These are phyloP conservation scores for Mrakiaceae sp. DNA, from an alignment of 1,284 basidiomycete genomes.

Conservation along the genomic window DNA sequence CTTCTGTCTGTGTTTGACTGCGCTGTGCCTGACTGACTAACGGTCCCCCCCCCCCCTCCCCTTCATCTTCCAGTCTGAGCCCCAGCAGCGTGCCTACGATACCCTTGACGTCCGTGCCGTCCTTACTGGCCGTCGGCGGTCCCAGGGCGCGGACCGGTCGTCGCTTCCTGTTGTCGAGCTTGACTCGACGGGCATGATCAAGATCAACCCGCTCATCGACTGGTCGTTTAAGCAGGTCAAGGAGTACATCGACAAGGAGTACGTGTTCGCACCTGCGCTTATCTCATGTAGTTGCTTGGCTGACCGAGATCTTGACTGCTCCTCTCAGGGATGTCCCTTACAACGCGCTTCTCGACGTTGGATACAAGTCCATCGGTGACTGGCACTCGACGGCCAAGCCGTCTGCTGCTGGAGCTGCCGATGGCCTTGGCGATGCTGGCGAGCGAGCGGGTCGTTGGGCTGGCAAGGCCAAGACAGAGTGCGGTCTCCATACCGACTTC, in stretches of 20 bases:
- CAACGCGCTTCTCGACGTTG: slow-evolving; percentile 78
- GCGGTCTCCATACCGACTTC: slow-evolving; percentile 58
- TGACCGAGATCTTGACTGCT: neutral
- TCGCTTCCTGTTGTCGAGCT: slow-evolving; percentile 77
- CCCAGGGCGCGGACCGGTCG: slow-evolving; percentile 81
- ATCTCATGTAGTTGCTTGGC: neutral
- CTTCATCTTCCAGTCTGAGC: slow-evolving; percentile 63
- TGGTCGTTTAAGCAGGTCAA: slow-evolving; percentile 85
- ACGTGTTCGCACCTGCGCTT: slow-evolving; percentile 19
- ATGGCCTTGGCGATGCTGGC: slow-evolving; percentile 42
- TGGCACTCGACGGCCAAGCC: slow-evolving; percentile 82
- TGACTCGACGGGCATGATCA: slow-evolving; percentile 82
- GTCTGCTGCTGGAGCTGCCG: slow-evolving; percentile 34
- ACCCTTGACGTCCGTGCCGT: slow-evolving; percentile 72
- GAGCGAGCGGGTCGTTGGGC: slow-evolving; percentile 91
- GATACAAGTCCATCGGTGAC: slow-evolving; percentile 91
- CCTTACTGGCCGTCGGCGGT: slow-evolving; percentile 85
- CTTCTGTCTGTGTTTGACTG: neutral
- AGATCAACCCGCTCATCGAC: slow-evolving; percentile 85
- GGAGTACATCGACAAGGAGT: slow-evolving; percentile 68
- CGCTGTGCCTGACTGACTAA: neutral
- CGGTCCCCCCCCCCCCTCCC: neutral
- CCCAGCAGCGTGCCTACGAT: slow-evolving; percentile 76
- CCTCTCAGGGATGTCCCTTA: slow-evolving; percentile 56
- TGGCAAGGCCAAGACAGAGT: slow-evolving; percentile 83